phyloP scores from a whole-genome alignment of 2,329 filamentous ascomycete species.

The Alternaria novae-zelandiae region DNA sequence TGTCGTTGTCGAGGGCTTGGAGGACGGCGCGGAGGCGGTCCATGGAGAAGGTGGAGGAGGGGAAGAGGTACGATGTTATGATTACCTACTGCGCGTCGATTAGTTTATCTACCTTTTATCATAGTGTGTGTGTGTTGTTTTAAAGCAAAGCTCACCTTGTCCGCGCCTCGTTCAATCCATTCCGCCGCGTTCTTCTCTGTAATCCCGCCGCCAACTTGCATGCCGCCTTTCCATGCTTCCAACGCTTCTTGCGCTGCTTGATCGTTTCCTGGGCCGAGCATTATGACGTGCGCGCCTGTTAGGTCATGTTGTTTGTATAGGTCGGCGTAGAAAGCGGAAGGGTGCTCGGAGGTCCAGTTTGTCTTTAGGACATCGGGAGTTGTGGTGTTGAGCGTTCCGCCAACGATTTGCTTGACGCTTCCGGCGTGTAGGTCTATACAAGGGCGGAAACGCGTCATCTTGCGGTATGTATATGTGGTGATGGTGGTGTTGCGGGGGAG shows the following conservation, averaged over 20 bases:
- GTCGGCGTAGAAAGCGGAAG: conserved; percentile 78
- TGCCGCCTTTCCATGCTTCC: conserved; percentile 74
- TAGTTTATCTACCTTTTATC: neutral
- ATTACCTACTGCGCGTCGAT: conserved; percentile 74
- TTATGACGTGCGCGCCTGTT: conserved; percentile 89
- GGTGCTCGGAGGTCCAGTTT: conserved; percentile 87
- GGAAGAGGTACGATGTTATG: conserved; percentile 94
- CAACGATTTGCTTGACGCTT: conserved; percentile 97
- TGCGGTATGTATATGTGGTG: neutral
- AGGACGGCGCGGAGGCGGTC: conserved; percentile 77
- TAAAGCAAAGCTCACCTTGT: conserved; percentile 70
- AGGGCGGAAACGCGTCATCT: conserved; percentile 91
- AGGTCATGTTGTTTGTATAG: conserved; percentile 80
- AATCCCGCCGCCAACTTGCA: conserved; percentile 96
- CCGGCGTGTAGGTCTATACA: conserved; percentile 99
- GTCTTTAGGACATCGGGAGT: conserved; percentile 68
- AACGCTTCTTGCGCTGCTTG: conserved; percentile 80
- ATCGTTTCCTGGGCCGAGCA: conserved; percentile 89
- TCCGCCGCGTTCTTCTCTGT: conserved; percentile 79
- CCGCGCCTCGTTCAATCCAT: conserved; percentile 88
- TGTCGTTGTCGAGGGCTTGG: conserved; percentile 73
- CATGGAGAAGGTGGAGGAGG: conserved; percentile 79
- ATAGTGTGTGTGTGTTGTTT: neutral
- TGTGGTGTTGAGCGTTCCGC: conserved; percentile 73
- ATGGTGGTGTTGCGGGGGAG: conserved; percentile 22